A percentile compares a stretch with the other conserved stretches of the same genome.
Evolutionary conservation across 768 basidiomycete species (phyloP).

Genomic region (Phanerodontia chrysosporium): DNA sequence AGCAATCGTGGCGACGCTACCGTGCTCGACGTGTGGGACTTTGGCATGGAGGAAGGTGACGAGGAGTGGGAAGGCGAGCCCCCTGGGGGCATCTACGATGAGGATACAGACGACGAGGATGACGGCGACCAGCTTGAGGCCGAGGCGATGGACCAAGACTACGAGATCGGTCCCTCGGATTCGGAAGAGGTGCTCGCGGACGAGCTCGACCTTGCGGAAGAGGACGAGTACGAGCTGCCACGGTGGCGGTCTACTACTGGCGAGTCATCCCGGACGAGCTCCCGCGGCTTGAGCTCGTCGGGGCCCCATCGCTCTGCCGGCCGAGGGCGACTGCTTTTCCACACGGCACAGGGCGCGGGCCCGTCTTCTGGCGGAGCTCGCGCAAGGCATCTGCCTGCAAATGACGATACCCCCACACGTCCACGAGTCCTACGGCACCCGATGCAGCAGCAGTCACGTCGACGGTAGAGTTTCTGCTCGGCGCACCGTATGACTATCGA

Average conservation of each 20-base stretch:
- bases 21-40: slow-evolving; percentile 88
- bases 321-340: slow-evolving; percentile 9
- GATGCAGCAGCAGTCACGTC: slow-evolving; percentile 28
- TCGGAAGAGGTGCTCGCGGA: slow-evolving; percentile 23
- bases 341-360: neutral
- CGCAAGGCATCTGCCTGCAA: slow-evolving; percentile 33
- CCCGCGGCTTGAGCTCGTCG: neutral
- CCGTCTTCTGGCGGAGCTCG: slow-evolving; percentile 26
- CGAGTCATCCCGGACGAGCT: neutral
- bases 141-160: slow-evolving; percentile 64
- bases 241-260: slow-evolving; percentile 13
- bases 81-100: slow-evolving; percentile 70
- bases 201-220: slow-evolving; percentile 19
- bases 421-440: slow-evolving; percentile 44
- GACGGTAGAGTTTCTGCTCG: slow-evolving; percentile 35
- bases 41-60: slow-evolving; percentile 59
- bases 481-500: neutral
- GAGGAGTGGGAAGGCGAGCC: slow-evolving; percentile 85
- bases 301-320: neutral
- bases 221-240: slow-evolving; percentile 22
- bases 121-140: slow-evolving; percentile 53
- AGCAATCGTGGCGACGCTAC: slow-evolving; percentile 77
- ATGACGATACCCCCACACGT: slow-evolving; percentile 59
- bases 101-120: slow-evolving; percentile 51
- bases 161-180: slow-evolving; percentile 24